Conservation (phyloP, 1,284 basidiomycete species). For the Cutaneotrichosporon sp. region DNA sequence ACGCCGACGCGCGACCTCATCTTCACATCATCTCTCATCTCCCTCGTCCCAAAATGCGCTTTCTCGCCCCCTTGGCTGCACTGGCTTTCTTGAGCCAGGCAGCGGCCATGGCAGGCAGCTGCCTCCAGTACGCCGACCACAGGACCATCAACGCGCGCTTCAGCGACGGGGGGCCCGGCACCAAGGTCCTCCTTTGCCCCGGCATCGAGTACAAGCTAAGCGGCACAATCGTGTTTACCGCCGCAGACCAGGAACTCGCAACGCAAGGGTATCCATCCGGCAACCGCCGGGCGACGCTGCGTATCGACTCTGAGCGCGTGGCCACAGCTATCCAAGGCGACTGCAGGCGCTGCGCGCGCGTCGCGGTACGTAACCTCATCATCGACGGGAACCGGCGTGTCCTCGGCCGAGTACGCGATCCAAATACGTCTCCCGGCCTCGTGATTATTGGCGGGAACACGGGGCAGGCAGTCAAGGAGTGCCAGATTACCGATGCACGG, state of each 20-base stretch:
- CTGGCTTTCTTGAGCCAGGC: not conserved
- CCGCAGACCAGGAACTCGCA: constrained; percentile 51
- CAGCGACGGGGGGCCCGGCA: constrained; percentile 47
- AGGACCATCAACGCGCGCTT: constrained; percentile 42
- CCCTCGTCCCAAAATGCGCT: not conserved
- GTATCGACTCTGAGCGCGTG: constrained; percentile 36
- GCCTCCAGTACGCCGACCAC: constrained; percentile 40
- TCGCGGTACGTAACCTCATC: constrained; percentile 40
- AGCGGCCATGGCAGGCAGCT: constrained; percentile 6
- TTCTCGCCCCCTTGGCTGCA: not conserved
- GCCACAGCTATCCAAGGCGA: constrained; percentile 47
- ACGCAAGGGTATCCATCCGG: constrained; percentile 51
- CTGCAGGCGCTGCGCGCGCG: constrained; percentile 48
- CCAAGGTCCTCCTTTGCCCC: constrained; percentile 51
- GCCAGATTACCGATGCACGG: constrained; percentile 40
- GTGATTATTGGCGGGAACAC: constrained; percentile 48
- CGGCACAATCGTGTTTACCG: constrained; percentile 50
- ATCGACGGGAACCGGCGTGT: constrained; percentile 44
- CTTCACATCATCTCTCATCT: not conserved
- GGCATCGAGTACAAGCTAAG: constrained; percentile 45
- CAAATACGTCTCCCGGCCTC: constrained; percentile 31
- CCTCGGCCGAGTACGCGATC: constrained; percentile 34
- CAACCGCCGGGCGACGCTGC: constrained; percentile 46
- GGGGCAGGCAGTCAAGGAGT: constrained; percentile 40
- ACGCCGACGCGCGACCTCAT: too few relatives aligned